phyloP scores from a whole-genome alignment of 257 asterid species.

The Solanum tarijense region DNA sequence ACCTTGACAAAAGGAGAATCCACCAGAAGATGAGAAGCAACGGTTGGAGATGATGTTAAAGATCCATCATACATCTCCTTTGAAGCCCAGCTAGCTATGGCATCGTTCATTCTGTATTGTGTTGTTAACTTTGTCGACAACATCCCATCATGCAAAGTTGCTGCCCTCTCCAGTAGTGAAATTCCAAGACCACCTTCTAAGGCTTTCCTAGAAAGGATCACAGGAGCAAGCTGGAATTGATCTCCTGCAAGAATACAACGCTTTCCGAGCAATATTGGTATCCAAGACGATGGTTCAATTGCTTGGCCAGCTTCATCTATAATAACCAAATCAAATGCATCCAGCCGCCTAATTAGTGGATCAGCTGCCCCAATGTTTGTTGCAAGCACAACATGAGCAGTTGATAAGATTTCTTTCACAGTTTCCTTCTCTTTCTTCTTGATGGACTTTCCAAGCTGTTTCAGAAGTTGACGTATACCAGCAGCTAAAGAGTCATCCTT shows the following conservation, averaged over 20 bases:
- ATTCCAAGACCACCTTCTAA: constrained; percentile 84
- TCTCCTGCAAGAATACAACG: constrained; percentile 97
- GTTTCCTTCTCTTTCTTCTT: constrained; percentile 92
- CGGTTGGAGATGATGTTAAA: constrained; percentile 56
- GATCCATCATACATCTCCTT: constrained; percentile 90
- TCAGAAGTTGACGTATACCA: constrained; percentile 94
- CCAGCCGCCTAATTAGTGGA: constrained; percentile 67
- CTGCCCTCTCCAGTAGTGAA: constrained; percentile 76
- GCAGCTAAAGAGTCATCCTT: constrained; percentile 94
- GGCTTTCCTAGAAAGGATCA: constrained; percentile 84
- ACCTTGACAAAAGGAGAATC: constrained; percentile 95
- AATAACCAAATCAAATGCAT: constrained; percentile 76
- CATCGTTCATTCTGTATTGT: constrained; percentile 83
- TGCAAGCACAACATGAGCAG: constrained; percentile 86
- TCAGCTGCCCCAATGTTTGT: constrained; percentile 96
- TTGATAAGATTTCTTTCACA: constrained; percentile 59
- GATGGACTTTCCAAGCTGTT: constrained; percentile 85
- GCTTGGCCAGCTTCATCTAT: constrained; percentile 97
- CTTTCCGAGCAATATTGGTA: constrained; percentile 86
- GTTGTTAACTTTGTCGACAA: constrained; percentile 53
- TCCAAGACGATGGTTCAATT: constrained; percentile 96
- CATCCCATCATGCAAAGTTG: constrained; percentile 58
- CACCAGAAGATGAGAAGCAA: constrained; percentile 76
- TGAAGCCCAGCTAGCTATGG: constrained; percentile 97
- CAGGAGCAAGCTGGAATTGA: constrained; percentile 92